Evolutionary conservation across 257 asterid genomes (phyloP).

Genomic region (Nyctanthes arbortristis): DNA sequence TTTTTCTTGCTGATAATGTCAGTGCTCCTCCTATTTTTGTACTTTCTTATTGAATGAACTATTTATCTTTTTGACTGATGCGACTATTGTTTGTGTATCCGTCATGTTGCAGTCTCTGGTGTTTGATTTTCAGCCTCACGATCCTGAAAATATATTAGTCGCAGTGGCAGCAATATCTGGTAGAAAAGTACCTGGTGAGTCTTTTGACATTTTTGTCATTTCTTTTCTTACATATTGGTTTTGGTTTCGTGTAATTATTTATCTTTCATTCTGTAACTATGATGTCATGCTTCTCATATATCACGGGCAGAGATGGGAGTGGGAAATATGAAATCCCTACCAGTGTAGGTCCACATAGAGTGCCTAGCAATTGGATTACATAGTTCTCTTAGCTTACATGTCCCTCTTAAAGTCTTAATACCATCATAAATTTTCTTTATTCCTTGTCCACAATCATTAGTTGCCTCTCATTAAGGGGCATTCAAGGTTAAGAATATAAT

Average conservation of each 20-base stretch:
- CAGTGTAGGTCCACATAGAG: background rate
- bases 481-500: background rate
- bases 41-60: too few relatives aligned
- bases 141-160: slow-evolving; percentile 64
- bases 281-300: background rate
- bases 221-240: background rate
- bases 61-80: too few relatives aligned
- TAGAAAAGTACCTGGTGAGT: slow-evolving; percentile 50
- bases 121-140: slow-evolving; percentile 78
- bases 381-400: background rate
- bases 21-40: background rate
- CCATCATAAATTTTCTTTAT: too few relatives aligned
- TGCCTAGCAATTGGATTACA: background rate
- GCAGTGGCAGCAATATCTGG: slow-evolving; percentile 71
- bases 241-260: background rate
- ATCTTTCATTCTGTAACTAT: background rate
- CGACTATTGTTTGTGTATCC: background rate
- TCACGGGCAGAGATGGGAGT: too few relatives aligned
- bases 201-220: background rate
- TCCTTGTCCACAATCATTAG: background rate
- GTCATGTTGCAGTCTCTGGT: slow-evolving; percentile 38
- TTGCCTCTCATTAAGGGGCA: background rate
- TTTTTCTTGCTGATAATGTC: background rate
- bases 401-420: too few relatives aligned
- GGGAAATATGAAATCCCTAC: background rate